phyloP scores from a whole-genome alignment of 225 moss, liverwort and hornwort species.

The Polytrichum formosum region DNA sequence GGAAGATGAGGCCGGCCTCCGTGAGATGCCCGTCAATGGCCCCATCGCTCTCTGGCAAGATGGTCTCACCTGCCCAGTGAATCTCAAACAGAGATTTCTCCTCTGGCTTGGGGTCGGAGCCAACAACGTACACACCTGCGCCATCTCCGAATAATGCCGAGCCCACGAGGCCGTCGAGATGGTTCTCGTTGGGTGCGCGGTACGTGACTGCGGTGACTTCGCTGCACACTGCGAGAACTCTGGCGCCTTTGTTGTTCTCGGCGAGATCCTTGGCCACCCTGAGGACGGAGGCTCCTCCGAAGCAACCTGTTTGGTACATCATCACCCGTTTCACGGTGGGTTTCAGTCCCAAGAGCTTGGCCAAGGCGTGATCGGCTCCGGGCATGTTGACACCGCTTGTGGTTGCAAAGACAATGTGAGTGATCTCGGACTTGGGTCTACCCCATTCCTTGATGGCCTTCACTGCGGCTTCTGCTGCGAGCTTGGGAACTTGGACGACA shows the following conservation, averaged over 20 bases:
- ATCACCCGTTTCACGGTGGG: conserved; percentile 26
- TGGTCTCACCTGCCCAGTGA: conserved; percentile 27
- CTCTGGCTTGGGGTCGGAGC: conserved; percentile 21
- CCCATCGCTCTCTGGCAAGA: conserved; percentile 28
- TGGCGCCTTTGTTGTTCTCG: conserved; percentile 32
- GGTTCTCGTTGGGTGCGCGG: conserved; percentile 20
- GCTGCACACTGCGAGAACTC: conserved; percentile 21
- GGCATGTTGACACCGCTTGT: conserved; percentile 11
- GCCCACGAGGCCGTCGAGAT: conserved; percentile 22
- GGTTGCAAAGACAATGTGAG: conserved; percentile 8
- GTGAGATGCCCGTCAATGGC: conserved; percentile 32
- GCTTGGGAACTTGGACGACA: conserved; percentile 7
- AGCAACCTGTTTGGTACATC: conserved; percentile 39
- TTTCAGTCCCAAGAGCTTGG: conserved; percentile 12
- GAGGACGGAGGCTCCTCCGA: conserved; percentile 29
- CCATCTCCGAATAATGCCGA: conserved; percentile 26
- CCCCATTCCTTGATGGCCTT: conserved; percentile 13
- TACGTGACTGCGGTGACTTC: conserved; percentile 17
- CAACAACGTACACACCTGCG: conserved; percentile 19
- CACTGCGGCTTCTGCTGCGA: conserved; percentile 9
- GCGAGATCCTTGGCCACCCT: conserved; percentile 30
- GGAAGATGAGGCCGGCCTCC: conserved; percentile 27
- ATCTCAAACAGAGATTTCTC: conserved; percentile 27
- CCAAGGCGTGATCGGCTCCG: conserved; percentile 6
- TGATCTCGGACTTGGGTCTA: conserved; percentile 10